Evolutionary conservation across 371 early-diverging fungal genomes (phyloP).

Genomic region (Mortierella sp.): DNA sequence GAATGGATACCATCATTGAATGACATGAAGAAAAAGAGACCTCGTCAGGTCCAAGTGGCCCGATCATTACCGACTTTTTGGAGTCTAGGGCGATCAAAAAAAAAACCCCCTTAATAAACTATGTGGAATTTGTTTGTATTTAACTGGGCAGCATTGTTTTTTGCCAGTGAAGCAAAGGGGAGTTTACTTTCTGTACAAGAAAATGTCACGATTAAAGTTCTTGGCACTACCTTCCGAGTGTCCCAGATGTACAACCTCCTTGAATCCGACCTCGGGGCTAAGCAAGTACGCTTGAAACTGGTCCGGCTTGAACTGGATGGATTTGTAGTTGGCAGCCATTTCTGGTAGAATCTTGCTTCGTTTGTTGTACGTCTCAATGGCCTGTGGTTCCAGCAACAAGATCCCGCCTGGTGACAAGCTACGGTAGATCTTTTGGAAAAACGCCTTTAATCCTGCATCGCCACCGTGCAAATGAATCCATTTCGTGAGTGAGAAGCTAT

Average conservation of each 20-base stretch:
- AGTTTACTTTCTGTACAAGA: constrained; percentile 42
- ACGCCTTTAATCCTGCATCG: constrained; percentile 76
- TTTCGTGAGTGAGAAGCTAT: constrained; percentile 68
- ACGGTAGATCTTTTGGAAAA: constrained; percentile 73
- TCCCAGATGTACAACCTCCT: constrained; percentile 26
- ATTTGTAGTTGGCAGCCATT: constrained; percentile 49
- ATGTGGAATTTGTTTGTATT: no score
- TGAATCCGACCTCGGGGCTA: constrained; percentile 52
- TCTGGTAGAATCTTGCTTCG: constrained; percentile 56
- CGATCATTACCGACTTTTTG: no score
- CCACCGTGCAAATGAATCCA: constrained; percentile 87
- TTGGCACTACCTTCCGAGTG: constrained; percentile 31
- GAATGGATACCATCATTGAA: constrained; percentile 4
- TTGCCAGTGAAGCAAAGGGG: no score
- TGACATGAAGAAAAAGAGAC: no score
- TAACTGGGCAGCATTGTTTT: no score
- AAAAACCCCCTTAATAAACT: no score
- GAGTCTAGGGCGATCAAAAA: no score
- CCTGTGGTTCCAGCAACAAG: constrained; percentile 82
- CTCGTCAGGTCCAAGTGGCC: no score
- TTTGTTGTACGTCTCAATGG: constrained; percentile 63
- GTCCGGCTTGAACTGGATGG: constrained; percentile 55
- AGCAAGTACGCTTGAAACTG: constrained; percentile 55
- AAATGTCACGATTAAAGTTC: constrained; percentile 44
- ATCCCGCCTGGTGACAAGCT: constrained; percentile 68